These are phyloP conservation scores for Elsinoe arachidis DNA, from an alignment of 2,329 filamentous ascomycete species.

Conservation along the genomic window DNA sequence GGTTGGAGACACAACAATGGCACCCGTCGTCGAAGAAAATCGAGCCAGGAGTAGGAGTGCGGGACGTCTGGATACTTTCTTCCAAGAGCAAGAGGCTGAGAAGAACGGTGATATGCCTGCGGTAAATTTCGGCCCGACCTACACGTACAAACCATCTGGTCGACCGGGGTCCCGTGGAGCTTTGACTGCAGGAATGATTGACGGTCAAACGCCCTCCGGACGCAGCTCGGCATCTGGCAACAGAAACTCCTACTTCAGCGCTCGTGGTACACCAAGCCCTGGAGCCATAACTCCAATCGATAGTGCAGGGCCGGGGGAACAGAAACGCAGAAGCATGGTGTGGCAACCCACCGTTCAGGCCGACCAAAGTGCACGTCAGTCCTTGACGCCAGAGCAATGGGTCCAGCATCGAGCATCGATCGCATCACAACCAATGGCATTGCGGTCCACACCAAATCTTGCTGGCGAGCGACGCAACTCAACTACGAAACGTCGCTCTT, in stretches of 20 bases:
- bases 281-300: constrained; percentile 20
- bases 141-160: constrained; percentile 53
- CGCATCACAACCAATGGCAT: constrained; percentile 43
- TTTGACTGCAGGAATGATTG: constrained; percentile 31
- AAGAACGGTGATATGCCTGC: constrained; percentile 48
- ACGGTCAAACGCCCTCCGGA: constrained; percentile 19
- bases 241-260: constrained; percentile 28
- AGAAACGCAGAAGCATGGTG: constrained; percentile 55
- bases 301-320: constrained; percentile 29
- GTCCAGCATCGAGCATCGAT: constrained; percentile 65
- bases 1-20: constrained; percentile 51
- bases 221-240: constrained; percentile 18
- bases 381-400: constrained; percentile 69
- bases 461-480: constrained; percentile 41
- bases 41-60: constrained; percentile 25
- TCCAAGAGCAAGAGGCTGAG: constrained; percentile 31
- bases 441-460: constrained; percentile 36
- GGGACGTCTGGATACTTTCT: constrained; percentile 25
- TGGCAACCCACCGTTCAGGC: constrained; percentile 63
- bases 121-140: constrained; percentile 79
- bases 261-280: constrained; percentile 19
- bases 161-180: constrained; percentile 50
- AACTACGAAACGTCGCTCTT: constrained; percentile 22
- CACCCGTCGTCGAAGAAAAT: constrained; percentile 38
- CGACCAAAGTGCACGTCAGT: constrained; percentile 40